Evolutionary conservation across 2,329 filamentous ascomycete species (phyloP).

Genomic region (Botrytis tulipae): DNA sequence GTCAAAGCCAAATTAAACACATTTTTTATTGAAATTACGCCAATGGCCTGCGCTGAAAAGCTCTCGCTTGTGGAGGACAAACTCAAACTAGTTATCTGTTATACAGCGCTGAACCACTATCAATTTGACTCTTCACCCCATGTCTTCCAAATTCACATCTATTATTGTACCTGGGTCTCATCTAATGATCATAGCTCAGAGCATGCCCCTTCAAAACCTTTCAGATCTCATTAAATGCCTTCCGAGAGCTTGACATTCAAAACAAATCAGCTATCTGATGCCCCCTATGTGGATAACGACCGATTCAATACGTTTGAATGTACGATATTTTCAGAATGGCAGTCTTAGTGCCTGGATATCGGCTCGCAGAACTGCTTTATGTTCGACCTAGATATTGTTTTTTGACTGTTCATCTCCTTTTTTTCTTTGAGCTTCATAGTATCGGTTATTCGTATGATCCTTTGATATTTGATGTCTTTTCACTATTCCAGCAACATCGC

Average conservation of each 20-base stretch:
- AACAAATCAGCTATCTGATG: not conserved
- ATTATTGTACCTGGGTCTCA: too few species aligned
- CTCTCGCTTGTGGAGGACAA: not conserved
- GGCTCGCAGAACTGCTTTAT: not conserved
- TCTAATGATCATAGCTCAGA: not conserved
- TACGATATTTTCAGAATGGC: accelerated
- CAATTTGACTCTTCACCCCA: too few species aligned
- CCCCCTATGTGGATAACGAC: too few species aligned
- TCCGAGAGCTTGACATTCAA: not conserved
- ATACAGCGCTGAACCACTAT: not conserved
- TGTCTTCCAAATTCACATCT: not conserved
- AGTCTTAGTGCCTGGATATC: not conserved
- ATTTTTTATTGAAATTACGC: not conserved
- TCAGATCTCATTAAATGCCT: not conserved
- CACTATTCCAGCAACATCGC: not conserved
- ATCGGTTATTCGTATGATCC: not conserved
- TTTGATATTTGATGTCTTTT: not conserved
- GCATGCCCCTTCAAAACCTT: not conserved
- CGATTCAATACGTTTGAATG: not conserved
- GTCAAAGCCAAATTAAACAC: not conserved
- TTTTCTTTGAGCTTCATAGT: not conserved
- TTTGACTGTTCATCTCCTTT: not conserved
- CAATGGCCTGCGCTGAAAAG: not conserved
- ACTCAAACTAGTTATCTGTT: not conserved
- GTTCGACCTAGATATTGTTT: not conserved